Percentiles rank a stretch among this genome's conserved stretches.
Conservation (phyloP, 1,284 basidiomycete genomes). For the Cutaneotrichosporon sp. region DNA sequence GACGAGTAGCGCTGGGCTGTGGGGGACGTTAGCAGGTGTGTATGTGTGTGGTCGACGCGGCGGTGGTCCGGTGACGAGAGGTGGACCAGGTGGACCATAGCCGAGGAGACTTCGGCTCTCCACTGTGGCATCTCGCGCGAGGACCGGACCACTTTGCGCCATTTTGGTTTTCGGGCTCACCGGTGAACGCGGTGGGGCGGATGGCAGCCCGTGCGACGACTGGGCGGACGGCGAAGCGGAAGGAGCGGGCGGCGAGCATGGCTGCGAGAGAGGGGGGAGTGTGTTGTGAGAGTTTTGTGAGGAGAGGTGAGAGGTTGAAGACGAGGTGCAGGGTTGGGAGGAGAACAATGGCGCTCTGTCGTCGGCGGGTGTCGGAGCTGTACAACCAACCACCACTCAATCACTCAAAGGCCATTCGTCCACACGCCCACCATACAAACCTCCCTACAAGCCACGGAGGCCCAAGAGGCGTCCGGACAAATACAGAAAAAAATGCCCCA, state of each 20-base stretch:
- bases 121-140: not conserved
- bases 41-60: not conserved
- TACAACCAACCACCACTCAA: no score
- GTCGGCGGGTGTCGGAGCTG: no score
- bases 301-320: no score
- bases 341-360: no score
- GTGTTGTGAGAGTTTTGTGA: not conserved
- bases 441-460: no score
- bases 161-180: constrained; percentile 25
- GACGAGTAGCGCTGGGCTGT: constrained; percentile 32
- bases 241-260: constrained; percentile 34
- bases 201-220: constrained; percentile 20
- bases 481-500: not conserved
- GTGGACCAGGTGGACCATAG: no score
- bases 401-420: no score
- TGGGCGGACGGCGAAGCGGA: constrained; percentile 33
- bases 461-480: no score
- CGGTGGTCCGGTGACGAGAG: not conserved
- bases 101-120: no score
- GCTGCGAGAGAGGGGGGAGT: not conserved
- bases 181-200: constrained; percentile 33
- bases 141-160: not conserved
- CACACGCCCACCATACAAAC: no score
- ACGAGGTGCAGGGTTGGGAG: no score
- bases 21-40: not conserved